A percentile compares a stretch with the other conserved stretches of the same genome.
Conservation (phyloP, 202 grass and related monocot species). For the Bolboschoenoplectus hybrid region DNA sequence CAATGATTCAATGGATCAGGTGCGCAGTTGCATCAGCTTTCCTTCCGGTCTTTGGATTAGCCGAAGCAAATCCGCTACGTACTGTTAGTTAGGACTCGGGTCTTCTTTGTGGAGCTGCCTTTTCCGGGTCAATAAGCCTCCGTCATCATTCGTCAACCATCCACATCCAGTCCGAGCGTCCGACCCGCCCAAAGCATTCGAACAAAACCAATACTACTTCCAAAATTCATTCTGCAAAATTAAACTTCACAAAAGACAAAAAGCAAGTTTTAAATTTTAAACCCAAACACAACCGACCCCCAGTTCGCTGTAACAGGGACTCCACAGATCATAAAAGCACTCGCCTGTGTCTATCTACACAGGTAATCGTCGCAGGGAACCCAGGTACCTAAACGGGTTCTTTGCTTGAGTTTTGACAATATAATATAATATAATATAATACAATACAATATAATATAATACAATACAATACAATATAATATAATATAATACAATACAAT, state of each 20-base stretch:
- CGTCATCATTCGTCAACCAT: background rate
- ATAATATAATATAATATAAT: too few relatives aligned
- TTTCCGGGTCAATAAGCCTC: background rate
- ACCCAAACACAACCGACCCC: background rate
- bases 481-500: background rate
- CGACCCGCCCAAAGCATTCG: conserved; percentile 37
- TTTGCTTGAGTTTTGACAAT: background rate
- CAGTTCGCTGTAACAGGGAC: background rate
- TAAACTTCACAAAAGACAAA: conserved; percentile 29
- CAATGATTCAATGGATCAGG: conserved; percentile 22
- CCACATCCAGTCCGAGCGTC: background rate
- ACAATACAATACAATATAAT: too few relatives aligned
- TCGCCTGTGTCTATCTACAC: background rate
- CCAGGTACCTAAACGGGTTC: background rate
- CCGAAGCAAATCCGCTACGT: background rate
- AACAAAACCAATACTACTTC: conserved; percentile 29
- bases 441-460: background rate
- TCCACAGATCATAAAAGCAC: background rate
- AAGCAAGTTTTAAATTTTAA: conserved; percentile 34
- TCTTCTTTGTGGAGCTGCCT: background rate
- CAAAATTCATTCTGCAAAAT: conserved; percentile 31
- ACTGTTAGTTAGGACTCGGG: background rate
- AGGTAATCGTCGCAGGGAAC: background rate
- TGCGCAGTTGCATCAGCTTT: conserved; percentile 25
- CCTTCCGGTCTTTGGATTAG: conserved; percentile 13